Evolutionary conservation across 2,329 filamentous ascomycete species (phyloP), one percentile per base, ranked within the genome.

Genomic region (Aureobasidium sp.): DNA sequence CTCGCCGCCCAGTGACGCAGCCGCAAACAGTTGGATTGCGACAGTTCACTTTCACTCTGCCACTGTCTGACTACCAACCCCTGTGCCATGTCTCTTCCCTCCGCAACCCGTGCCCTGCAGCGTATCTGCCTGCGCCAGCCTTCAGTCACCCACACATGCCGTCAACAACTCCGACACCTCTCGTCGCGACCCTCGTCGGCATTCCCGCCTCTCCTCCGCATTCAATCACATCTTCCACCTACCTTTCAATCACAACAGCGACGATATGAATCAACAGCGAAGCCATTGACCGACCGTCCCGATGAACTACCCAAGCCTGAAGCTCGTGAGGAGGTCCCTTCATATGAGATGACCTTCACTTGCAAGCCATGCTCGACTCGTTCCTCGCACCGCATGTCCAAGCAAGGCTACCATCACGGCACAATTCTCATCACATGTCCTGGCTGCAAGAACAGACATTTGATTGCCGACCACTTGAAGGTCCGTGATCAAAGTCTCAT

Each of bases 321-420:
- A 39, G 53, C 63, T 34, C 37, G 59, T 62, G 69, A 72, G 7
- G 72, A 78, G 62, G 73, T 77, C 37, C 90, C 90, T 1, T 85
- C 89, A 62, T 99, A 97, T 77, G 83, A 91, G 67, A 81, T 99
- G 66, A 89, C 86, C 54, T 97, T 99, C 74, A 99, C 94, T 67
- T 99, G 94, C 82, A 86, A 89, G 63, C 69, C 71, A 60, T 99
- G 94, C 77, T 79, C 81, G 49, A 78, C 83, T 39, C 87, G 92
- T 62, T 95, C 90, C n/a, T 82, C 86, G 13, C 95, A 99, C 76
- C 83, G 83, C 55, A 81, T 99, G 68, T 91, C 90, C 34, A 97
- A 97, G 75, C 94, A 97, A 72, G 94, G 91, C 36, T 99, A 99
- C 73, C 92, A 97, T 75, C 81, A 87, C 65, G 94, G 94, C 39